Evolutionary conservation across 2,329 filamentous ascomycete species (phyloP), one percentile per base, ranked within the genome.

Genomic region (Dothidotthia symphoricarpi): DNA sequence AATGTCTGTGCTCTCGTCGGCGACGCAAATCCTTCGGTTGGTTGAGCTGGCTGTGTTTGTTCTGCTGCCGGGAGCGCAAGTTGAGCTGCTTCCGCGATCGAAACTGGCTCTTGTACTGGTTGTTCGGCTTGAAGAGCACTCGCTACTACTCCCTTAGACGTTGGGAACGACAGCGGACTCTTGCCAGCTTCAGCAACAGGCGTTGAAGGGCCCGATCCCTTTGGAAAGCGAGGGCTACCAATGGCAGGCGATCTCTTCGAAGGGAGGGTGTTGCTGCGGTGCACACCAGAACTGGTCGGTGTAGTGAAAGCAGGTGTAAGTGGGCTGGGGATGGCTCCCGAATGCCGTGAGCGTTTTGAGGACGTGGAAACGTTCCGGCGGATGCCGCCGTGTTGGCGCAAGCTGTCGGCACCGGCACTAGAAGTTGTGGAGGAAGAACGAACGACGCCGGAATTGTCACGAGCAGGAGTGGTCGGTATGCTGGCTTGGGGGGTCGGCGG

Each of bases 361-460:
- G 90, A 95, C 0, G 89, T 87, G 3, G 93, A 97, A 34, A 91
- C 86, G 59, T 96, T 96, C 48, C 93, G 80, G 47, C 91, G 80
- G 17, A 96, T 72, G 51, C 81, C 82, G 39, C 84, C 89, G 54
- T 85, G 86, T 57, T 85, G 87, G 28, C 88, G 82, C 27, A 95
- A 79, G 57, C 89, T 94, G 52, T 95, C 88, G 13, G 88, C 88
- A 24, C 85, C 89, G 31, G 85, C 89, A 63, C 91, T 97, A 2
- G 63, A 65, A 3, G 61, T 49, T 9, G 61, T 54, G 6, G 93
- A 97, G 10, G 85, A 78, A 4, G 91, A 91, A 55, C 93, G 80
- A 29, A 77, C 78, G 35, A 94, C 62, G 17, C 77, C 75, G 31
- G 75, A 73, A 58, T 78, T 77, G 46, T 79, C 66, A 41, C 70